phyloP scores from a whole-genome alignment of 192 early-diverging fungal genomes.

The Coemansia sp. region DNA sequence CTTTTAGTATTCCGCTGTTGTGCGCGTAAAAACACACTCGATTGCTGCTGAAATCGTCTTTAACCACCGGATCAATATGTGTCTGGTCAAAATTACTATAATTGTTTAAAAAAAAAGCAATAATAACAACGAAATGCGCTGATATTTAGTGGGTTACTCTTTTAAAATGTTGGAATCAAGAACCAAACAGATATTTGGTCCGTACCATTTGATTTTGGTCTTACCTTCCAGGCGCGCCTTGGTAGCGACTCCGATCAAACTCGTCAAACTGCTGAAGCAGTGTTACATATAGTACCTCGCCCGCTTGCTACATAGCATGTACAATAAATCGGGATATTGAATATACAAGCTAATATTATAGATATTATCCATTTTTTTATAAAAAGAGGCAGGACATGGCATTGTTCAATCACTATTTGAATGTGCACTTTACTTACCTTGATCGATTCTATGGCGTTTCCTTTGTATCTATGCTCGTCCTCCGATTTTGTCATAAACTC shows the following conservation, averaged over 20 bases:
- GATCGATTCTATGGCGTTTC: constrained; percentile 16
- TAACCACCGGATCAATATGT: constrained; percentile 15
- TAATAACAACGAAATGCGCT: background rate
- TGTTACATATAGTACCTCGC: constrained; percentile 36
- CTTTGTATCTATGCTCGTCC: constrained; percentile 10
- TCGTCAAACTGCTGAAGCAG: constrained; percentile 43
- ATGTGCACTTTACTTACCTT: constrained; percentile 19
- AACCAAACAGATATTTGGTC: background rate
- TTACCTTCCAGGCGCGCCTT: constrained; percentile 13
- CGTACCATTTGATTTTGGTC: background rate
- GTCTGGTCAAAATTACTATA: constrained; percentile 15
- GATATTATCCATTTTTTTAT: background rate
- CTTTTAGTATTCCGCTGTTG: constrained; percentile 32
- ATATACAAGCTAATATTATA: background rate
- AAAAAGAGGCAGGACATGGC: background rate
- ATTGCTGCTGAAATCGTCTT: constrained; percentile 20
- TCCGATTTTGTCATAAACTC: constrained; percentile 20
- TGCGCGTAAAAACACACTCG: constrained; percentile 37
- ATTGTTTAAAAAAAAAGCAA: background rate
- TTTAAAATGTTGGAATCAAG: background rate
- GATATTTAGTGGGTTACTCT: background rate
- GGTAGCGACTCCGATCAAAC: constrained; percentile 6
- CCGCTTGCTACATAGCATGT: constrained; percentile 36
- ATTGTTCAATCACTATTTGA: background rate
- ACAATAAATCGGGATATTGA: background rate